Base-by-base conservation (phyloP, 140 eudicot genomes). In the Ambrosia hybrid region DNA sequence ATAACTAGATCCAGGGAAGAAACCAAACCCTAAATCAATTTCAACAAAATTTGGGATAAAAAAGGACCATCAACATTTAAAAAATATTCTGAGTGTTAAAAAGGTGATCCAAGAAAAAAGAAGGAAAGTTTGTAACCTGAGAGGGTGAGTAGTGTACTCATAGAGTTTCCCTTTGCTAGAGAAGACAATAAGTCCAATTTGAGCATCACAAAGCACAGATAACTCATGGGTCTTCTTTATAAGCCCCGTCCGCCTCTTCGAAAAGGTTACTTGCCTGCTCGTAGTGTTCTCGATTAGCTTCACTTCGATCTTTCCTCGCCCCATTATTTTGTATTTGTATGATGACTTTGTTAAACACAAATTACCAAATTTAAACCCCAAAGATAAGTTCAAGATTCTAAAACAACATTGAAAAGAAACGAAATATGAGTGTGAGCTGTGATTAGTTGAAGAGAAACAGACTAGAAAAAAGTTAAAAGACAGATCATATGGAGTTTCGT, bases 271-370 rank as follows among this genome's bases (percentile, higher is more conserved):
- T 79, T 87, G 92, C 78, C 90, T 82, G 81, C 90, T 87, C 3
- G 88, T 87, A 66, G 82, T 85, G 88, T 87, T 87, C 81, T 87
- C 94, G 9, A 87, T 87, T 78, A 88, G 75, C 86, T 82, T 87
- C 86, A 87, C 81, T 55, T 87, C 86, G 41, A 85, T 85, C 77
- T 78, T 87, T 41, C 94, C 94, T 80, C 94, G 79, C 9, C 90
- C 94, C 94, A 87, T 87, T 9, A 53, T 15, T 61, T 3, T 72
- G 48, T 33, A 51, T 65, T 34, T 49, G 15, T 74, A 49, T 45
- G 43, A 8, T 10, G 14, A 65, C 67, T 70, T 70, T 56, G 17
- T 75, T 41, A 34, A 67, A 49, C 51, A 9, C 0, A 46, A 51
- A 11, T 63, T 49, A 51, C 41, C 17, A 65, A 30, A 33, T 38